Evolutionary conservation across 2,329 filamentous ascomycete genomes (phyloP), one percentile per base, ranked within the genome.

Genomic region (Trichoderma endophyticum): DNA sequence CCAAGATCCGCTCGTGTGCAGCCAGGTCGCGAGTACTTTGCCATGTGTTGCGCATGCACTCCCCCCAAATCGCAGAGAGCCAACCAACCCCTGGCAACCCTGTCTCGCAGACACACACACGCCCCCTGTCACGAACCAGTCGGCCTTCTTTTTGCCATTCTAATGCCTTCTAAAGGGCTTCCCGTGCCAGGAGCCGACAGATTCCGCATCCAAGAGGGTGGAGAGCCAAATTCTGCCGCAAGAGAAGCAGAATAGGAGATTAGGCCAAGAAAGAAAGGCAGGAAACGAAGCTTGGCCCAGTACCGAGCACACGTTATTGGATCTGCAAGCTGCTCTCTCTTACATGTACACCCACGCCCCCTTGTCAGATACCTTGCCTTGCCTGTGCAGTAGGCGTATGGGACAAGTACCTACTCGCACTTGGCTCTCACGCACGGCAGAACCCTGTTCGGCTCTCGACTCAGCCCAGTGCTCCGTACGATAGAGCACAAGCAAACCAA

Each of bases 11-110:
- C 48, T 56, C 57, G 28, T 39, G 32, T 48, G 26, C 54, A 59
- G 26, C 14, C 15, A 73, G 56, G 76, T 77, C 76, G 74, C 74
- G 74, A 69, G 51, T 77, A 77, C 76, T 75, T 77, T 72, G 76
- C 76, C 76, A 77, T 77, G 76, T 77, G 76, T 70, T 66, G 72
- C 68, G 71, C 73, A 76, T 70, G 63, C 71, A 67, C 69, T 57
- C 59, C 34, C 34, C 32, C 66, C 21, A 26, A 68, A 24, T 30
- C 54, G 32, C 18, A 66, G 26, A n/a, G 28, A 11, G 15, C 26
- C 60, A 62, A n/a, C 34, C 34, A 63, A 43, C 34, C 60, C 60
- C 60, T 30, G 34, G 21, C 34, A 39, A 28, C 63, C 65, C 51
- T 59, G 65, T 68, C 56, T 30, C 43, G n/a, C 63, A 54, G 30